Evolutionary conservation across 176 grass and related monocot species (phyloP), one percentile per base, ranked within the genome.

Genomic region (Dactylis glomerata): DNA sequence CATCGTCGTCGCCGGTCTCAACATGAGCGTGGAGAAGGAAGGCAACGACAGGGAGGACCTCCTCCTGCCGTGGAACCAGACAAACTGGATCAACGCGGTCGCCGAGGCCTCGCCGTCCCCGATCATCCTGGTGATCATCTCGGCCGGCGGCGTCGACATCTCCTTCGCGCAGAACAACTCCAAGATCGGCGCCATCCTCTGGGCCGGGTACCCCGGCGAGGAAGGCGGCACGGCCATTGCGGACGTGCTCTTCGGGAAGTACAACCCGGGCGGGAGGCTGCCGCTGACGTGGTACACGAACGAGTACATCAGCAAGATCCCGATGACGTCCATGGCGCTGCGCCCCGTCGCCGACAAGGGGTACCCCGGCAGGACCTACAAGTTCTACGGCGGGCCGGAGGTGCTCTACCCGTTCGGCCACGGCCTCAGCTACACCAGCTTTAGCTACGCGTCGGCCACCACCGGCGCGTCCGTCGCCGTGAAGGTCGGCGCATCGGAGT

Each of bases 201-300:
- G 90, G 90, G 86, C 86, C 6, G 90, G 90, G 2, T 92, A 92
- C 69, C 86, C 86, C 20, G 90, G 90, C 64, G 72, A 86, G 41
- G 90, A 81, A 86, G 90, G 86, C 23, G 90, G 86, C 34, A 85
- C 62, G 10, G 86, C 78, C 57, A 92, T 92, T 11, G 86, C 86
- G 22, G 79, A 92, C 52, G 69, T 91, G 26, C 66, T 91, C 24
- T 88, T 84, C 23, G 89, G 89, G 26, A 74, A 15, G 62, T 84
- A 85, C 51, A 88, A 88, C 32, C 89, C 86, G 28, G 89, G 86
- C 1, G 86, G 79, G 1, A 82, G 79, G 47, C 49, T 87, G 47
- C 86, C 86, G 31, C 44, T 87, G 1, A 87, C 86, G 30, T 87
- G 86, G 79, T 87, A 77, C 71, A 75, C n/a, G 57, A 56, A 80